These are phyloP conservation scores for Datisca glomerata DNA, from an alignment of 306 rosid genomes.

Conservation along the genomic window DNA sequence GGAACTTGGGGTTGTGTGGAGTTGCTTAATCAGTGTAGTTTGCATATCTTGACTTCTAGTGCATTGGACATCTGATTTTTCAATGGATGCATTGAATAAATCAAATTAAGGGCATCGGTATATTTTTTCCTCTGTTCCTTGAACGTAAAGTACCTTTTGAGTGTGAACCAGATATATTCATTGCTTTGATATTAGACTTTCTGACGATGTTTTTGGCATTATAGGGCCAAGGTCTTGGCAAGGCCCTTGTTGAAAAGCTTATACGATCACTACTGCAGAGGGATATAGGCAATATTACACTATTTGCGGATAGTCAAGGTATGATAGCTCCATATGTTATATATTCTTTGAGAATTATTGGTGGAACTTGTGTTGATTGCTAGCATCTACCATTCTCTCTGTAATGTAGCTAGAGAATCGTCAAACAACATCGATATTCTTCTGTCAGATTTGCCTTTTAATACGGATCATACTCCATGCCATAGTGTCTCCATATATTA, in stretches of 20 bases:
- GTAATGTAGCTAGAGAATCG: too few species aligned
- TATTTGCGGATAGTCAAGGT: conserved; percentile 95
- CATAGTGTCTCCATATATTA: background rate
- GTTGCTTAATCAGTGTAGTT: too few species aligned
- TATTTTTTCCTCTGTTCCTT: background rate
- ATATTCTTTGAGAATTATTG: background rate
- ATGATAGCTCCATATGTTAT: conserved; percentile 5
- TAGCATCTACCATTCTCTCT: too few species aligned
- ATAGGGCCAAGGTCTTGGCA: conserved; percentile 98
- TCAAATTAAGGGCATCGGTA: background rate
- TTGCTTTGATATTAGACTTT: background rate
- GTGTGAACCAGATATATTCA: background rate
- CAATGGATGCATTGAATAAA: background rate
- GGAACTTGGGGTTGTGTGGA: background rate
- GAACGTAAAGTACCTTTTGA: too few species aligned
- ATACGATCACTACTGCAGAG: conserved; percentile 77
- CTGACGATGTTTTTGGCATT: conserved; percentile 18
- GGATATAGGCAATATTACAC: conserved; percentile 88
- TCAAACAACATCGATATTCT: too few species aligned
- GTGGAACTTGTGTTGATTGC: background rate
- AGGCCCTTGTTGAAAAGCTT: conserved; percentile 79
- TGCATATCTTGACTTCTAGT: too few species aligned
- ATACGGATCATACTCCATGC: too few species aligned
- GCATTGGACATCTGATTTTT: too few species aligned
- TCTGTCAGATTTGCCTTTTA: too few species aligned